Evolutionary conservation across 352 stramenopile species (phyloP), one percentile per base, ranked within the genome.

Genomic region (Phytophthora pseudosyringae): DNA sequence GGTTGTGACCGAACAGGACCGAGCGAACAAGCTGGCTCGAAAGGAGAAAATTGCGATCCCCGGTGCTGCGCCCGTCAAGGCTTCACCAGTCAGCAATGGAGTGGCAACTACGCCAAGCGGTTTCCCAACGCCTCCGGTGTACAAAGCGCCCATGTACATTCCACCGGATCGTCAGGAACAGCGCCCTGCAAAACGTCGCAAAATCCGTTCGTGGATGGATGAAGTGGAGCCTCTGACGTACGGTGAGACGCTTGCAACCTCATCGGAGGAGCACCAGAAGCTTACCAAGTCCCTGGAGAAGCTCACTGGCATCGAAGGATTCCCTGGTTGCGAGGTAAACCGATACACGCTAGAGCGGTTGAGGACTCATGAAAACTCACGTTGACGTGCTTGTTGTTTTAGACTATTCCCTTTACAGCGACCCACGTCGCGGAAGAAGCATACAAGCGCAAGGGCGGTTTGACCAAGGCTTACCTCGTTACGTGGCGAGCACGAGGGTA

Each of bases 141-240:
- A 93, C 66, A 90, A 85, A 59, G 71, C 88, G 8, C 81, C 86
- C 10, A 73, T 89, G 47, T 89, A 93, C 60, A 90, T 86, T 53
- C 83, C 80, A 21, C 80, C 85, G 18, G 68, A 86, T 57, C 82
- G 76, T 6, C 71, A 81, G 36, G 78, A 89, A 3, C 62, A 78
- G 21, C 82, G 82, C 18, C 74, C 80, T 18, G 59, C 84, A 0
- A 96, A 96, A 67, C 83, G 86, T 29, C 86, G 88, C 31, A 96
- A 96, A 78, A 93, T 96, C 43, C 86, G 88, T 10, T 91, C 88
- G 43, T 96, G 88, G 88, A 74, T 90, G 56, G 88, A 96, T 41
- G 86, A 94, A 10, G 88, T 94, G 4, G 29, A 79, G 9, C 80
- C 84, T 21, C 63, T 96, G 5, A 51, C 71, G 32, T 90, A 81